These are phyloP conservation scores for Capillidium rhysosporum DNA, from an alignment of 371 early-diverging fungal genomes.

Conservation along the genomic window DNA sequence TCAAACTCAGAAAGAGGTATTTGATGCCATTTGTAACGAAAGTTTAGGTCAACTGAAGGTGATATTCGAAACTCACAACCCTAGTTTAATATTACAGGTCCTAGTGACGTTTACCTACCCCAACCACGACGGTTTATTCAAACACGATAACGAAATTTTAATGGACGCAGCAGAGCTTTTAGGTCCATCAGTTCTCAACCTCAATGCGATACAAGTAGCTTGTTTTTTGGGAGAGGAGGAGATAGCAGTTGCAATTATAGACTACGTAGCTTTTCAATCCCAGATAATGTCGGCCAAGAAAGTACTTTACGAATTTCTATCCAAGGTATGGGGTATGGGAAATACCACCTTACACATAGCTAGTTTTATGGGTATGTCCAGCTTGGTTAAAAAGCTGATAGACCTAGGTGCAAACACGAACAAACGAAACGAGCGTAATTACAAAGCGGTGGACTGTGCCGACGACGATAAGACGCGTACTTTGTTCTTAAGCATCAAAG, in stretches of 20 bases:
- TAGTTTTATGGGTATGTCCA: conserved; percentile 39
- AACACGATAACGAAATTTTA: conserved; percentile 28
- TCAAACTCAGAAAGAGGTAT: not conserved
- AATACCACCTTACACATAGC: conserved; percentile 51
- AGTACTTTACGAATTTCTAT: conserved; percentile 41
- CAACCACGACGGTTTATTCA: conserved; percentile 25
- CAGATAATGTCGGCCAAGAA: conserved; percentile 30
- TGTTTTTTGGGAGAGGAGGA: conserved; percentile 39
- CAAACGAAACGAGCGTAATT: conserved; percentile 30
- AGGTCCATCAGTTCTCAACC: conserved; percentile 21
- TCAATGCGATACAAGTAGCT: conserved; percentile 40
- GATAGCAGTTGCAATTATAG: conserved; percentile 30
- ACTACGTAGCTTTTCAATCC: conserved; percentile 27
- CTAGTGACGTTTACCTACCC: conserved; percentile 29
- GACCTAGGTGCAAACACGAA: conserved; percentile 31
- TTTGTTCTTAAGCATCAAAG: conserved; percentile 24
- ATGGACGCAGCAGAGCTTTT: conserved; percentile 32
- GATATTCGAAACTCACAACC: conserved; percentile 3
- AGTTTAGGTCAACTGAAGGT: not conserved
- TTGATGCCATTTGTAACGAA: conserved; percentile 4
- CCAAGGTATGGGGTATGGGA: conserved; percentile 41
- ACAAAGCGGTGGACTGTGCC: conserved; percentile 41
- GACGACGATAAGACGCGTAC: conserved; percentile 30
- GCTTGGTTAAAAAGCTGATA: conserved; percentile 30
- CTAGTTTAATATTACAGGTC: conserved; percentile 20